Percentiles rank a stretch among this genome's conserved stretches.
These are phyloP conservation scores for Annulohypoxylon stygium DNA, from an alignment of 495 filamentous ascomycete genomes.

Conservation along the genomic window DNA sequence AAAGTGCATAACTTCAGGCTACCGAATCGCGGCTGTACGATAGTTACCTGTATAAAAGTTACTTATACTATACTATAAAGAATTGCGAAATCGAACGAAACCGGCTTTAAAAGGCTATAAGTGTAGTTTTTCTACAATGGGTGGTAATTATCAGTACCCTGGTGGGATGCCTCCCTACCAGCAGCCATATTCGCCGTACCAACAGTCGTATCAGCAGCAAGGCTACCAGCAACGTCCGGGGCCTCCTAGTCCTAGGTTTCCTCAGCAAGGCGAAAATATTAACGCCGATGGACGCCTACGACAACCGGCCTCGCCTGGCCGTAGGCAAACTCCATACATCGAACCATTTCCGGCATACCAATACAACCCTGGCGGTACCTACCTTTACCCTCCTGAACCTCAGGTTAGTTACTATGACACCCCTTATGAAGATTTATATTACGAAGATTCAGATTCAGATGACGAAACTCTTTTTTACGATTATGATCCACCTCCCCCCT, in stretches of 20 bases:
- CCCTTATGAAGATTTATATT: background rate
- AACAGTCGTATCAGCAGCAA: conserved; percentile 6
- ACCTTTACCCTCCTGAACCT: background rate
- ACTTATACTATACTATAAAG: background rate
- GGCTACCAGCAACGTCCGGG: background rate
- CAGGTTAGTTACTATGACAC: background rate
- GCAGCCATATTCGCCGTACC: conserved; percentile 4
- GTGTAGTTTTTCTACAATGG: background rate
- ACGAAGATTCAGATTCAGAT: too few species aligned
- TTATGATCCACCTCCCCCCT: background rate
- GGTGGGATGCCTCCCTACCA: conserved; percentile 1
- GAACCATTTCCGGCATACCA: background rate
- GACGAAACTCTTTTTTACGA: too few species aligned
- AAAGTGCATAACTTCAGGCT: background rate
- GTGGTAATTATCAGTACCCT: background rate
- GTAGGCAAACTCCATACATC: background rate
- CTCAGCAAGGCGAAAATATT: background rate
- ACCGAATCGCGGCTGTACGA: background rate
- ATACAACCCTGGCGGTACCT: background rate
- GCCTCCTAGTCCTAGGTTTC: background rate
- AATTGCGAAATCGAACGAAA: background rate
- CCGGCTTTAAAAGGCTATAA: background rate
- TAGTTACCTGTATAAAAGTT: background rate
- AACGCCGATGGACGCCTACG: background rate
- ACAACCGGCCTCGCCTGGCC: background rate